These are phyloP conservation scores for Entomortierella lignicola DNA, from an alignment of 192 early-diverging fungal species.

Conservation along the genomic window DNA sequence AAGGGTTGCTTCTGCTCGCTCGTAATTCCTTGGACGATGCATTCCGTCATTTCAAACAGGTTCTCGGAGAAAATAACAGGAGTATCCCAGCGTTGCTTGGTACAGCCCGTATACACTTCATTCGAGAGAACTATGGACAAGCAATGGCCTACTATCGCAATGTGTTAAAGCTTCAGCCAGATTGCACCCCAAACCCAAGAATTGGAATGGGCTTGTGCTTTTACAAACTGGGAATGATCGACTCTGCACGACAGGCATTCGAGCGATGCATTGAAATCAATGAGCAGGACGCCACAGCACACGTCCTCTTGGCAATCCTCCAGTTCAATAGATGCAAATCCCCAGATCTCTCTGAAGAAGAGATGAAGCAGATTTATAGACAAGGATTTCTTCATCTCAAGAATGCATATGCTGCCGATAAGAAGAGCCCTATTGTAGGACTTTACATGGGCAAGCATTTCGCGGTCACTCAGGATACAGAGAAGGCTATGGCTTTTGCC, in stretches of 20 bases:
- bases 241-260: conserved; percentile 79
- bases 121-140: conserved; percentile 69
- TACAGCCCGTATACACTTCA: conserved; percentile 71
- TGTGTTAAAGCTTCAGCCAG: conserved; percentile 70
- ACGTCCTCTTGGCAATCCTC: conserved; percentile 78
- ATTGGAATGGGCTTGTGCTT: conserved; percentile 91
- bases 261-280: conserved; percentile 75
- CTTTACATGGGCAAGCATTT: conserved; percentile 52
- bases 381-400: conserved; percentile 62
- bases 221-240: conserved; percentile 73
- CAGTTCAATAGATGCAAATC: conserved; percentile 83
- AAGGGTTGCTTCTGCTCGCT: conserved; percentile 69
- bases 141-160: conserved; percentile 84
- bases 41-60: conserved; percentile 60
- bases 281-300: conserved; percentile 74
- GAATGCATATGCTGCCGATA: conserved; percentile 61
- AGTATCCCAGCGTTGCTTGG: conserved; percentile 73
- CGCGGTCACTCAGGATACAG: conserved; percentile 15
- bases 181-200: conserved; percentile 74
- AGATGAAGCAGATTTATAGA: conserved; percentile 57
- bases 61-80: conserved; percentile 58
- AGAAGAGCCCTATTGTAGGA: conserved; percentile 64
- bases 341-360: conserved; percentile 42
- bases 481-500: conserved; percentile 47
- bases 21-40: conserved; percentile 68